Evolutionary conservation across 257 asterid genomes (phyloP).

Genomic region (Coffea canephora): DNA sequence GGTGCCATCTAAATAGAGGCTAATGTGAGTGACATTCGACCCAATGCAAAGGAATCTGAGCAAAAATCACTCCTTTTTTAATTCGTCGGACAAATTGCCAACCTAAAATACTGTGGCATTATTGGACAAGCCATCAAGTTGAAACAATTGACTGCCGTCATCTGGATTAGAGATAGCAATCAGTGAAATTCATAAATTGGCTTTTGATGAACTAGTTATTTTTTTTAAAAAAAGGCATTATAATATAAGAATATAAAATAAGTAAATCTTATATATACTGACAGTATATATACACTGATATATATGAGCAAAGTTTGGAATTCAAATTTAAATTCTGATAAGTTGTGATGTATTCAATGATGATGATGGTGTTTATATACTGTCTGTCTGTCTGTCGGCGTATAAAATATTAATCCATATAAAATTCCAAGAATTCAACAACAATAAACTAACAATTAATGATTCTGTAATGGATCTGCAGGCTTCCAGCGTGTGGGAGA

Average conservation of each 20-base stretch:
- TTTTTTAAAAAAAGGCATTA: too few relatives aligned
- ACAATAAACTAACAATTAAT: not conserved
- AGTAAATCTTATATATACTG: too few relatives aligned
- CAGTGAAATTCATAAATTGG: not conserved
- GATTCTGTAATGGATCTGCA: not conserved
- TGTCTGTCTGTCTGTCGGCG: too few relatives aligned
- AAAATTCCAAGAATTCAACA: not conserved
- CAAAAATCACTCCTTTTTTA: not conserved
- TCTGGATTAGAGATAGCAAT: not conserved
- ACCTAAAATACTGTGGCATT: not conserved
- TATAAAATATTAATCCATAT: too few relatives aligned
- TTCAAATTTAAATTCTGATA: too few relatives aligned
- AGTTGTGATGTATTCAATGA: too few relatives aligned
- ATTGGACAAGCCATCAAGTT: not conserved
- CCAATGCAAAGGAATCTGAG: not conserved
- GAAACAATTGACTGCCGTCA: not conserved
- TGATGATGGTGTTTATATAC: too few relatives aligned
- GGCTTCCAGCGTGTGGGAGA: constrained; percentile 4
- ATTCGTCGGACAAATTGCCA: not conserved
- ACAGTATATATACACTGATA: too few relatives aligned
- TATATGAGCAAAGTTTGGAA: too few relatives aligned
- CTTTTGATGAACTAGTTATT: not conserved
- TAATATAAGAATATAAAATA: not conserved
- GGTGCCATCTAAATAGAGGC: not conserved
- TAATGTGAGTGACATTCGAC: not conserved